Evolutionary conservation across 106 monocot genomes (phyloP).

Genomic region (Dioscorea zingiberensis): DNA sequence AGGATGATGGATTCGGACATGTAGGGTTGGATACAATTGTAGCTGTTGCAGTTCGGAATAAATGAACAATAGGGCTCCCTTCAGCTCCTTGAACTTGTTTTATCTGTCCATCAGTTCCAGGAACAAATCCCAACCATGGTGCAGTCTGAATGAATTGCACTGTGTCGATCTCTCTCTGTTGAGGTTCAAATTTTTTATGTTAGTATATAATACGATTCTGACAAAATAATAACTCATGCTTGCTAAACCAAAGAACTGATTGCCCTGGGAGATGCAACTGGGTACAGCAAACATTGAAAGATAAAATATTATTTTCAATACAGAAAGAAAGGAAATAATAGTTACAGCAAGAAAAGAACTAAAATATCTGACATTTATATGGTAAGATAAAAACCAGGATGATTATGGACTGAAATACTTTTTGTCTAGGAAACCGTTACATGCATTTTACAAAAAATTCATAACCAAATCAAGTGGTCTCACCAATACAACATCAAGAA

Average conservation of each 20-base stretch:
- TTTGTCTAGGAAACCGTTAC: too few species aligned
- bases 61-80: slow-evolving; percentile 55
- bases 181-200: slow-evolving; percentile 3
- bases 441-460: too few species aligned
- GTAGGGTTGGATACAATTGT: slow-evolving; percentile 47
- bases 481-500: slow-evolving; percentile 90
- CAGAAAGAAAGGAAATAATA: too few species aligned
- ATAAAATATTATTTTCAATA: too few species aligned
- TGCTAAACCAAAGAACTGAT: too few species aligned
- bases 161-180: slow-evolving; percentile 73
- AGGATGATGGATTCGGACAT: slow-evolving; percentile 54
- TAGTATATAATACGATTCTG: neutral
- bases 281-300: too few species aligned
- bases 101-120: slow-evolving; percentile 69
- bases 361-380: too few species aligned
- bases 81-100: slow-evolving; percentile 31
- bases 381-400: neutral
- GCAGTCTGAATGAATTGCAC: slow-evolving; percentile 86
- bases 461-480: neutral
- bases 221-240: neutral
- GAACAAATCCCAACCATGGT: slow-evolving; percentile 72
- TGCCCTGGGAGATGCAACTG: too few species aligned
- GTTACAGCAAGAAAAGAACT: too few species aligned
- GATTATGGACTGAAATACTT: neutral
- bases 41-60: slow-evolving; percentile 52